phyloP scores from a whole-genome alignment of 164 flowering plant genomes.

The Vitis vinifera region DNA sequence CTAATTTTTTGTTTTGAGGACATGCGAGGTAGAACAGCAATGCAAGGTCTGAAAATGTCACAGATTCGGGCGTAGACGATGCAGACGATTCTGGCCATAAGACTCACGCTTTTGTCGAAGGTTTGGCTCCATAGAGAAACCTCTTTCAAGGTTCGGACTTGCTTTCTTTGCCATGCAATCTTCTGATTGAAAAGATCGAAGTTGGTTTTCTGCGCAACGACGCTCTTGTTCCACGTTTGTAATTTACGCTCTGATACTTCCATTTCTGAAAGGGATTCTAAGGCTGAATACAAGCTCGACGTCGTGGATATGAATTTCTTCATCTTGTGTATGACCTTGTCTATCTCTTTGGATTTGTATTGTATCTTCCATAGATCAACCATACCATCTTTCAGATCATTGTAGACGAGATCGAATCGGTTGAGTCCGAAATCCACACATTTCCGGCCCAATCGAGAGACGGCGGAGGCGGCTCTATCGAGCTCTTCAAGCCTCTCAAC shows the following conservation, averaged over 20 bases:
- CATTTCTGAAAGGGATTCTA: constrained; percentile 46
- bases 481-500: constrained; percentile 66
- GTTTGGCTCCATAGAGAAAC: constrained; percentile 62
- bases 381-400: constrained; percentile 41
- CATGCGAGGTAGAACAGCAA: constrained; percentile 28
- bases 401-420: constrained; percentile 46
- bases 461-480: constrained; percentile 39
- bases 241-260: constrained; percentile 52
- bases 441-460: constrained; percentile 46
- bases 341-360: constrained; percentile 28
- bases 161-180: constrained; percentile 37
- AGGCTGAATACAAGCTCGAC: constrained; percentile 30
- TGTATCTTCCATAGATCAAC: constrained; percentile 30
- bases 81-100: constrained; percentile 53
- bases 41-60: constrained; percentile 49
- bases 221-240: constrained; percentile 28
- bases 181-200: constrained; percentile 42
- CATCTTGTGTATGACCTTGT: constrained; percentile 44
- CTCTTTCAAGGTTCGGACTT: constrained; percentile 39
- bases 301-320: constrained; percentile 52
- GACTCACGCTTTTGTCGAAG: constrained; percentile 48
- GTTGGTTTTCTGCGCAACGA: constrained; percentile 20
- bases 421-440: constrained; percentile 47
- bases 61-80: constrained; percentile 52
- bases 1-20: constrained; percentile 5